Evolutionary conservation across 2,329 filamentous ascomycete species (phyloP).

Genomic region (Calonectria pauciramosa): DNA sequence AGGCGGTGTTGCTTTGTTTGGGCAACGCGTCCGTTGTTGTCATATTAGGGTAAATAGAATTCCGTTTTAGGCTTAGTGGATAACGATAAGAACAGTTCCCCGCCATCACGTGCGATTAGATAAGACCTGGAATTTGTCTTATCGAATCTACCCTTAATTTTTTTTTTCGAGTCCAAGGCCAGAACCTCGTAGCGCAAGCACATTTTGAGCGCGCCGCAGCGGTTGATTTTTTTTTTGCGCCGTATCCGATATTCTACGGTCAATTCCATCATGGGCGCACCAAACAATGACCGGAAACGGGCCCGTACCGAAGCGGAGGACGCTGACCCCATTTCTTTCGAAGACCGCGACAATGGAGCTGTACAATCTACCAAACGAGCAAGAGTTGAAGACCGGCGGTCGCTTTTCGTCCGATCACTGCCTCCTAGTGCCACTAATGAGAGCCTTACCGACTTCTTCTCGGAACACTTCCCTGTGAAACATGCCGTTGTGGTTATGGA

Average conservation of each 20-base stretch:
- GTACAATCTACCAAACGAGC: conserved; percentile 65
- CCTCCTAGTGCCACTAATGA: conserved; percentile 85
- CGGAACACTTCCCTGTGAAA: conserved; percentile 93
- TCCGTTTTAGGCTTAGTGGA: conserved; percentile 48
- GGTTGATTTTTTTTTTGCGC: conserved; percentile 20
- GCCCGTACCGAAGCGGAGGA: conserved; percentile 52
- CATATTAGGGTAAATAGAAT: conserved; percentile 50
- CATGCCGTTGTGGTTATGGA: conserved; percentile 95
- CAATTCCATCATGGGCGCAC: conserved; percentile 44
- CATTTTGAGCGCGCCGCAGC: conserved; percentile 26
- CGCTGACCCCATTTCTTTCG: conserved; percentile 45
- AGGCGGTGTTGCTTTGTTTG: conserved; percentile 46
- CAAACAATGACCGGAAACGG: conserved; percentile 53
- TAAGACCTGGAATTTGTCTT: conserved; percentile 33
- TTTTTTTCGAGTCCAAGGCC: conserved; percentile 39
- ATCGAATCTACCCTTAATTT: conserved; percentile 29
- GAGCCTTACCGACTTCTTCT: conserved; percentile 88
- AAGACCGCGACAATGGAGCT: conserved; percentile 50
- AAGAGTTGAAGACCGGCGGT: conserved; percentile 72
- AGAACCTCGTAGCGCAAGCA: conserved; percentile 21
- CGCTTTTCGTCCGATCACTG: conserved; percentile 92
- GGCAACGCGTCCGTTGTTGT: conserved; percentile 41
- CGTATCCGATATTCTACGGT: not conserved
- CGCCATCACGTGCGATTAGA: conserved; percentile 54
- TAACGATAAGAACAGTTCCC: conserved; percentile 21